A percentile compares a stretch with the other conserved stretches of the same genome.
These are phyloP conservation scores for Umbelopsis ramanniana DNA, from an alignment of 192 early-diverging fungal genomes.

Conservation along the genomic window DNA sequence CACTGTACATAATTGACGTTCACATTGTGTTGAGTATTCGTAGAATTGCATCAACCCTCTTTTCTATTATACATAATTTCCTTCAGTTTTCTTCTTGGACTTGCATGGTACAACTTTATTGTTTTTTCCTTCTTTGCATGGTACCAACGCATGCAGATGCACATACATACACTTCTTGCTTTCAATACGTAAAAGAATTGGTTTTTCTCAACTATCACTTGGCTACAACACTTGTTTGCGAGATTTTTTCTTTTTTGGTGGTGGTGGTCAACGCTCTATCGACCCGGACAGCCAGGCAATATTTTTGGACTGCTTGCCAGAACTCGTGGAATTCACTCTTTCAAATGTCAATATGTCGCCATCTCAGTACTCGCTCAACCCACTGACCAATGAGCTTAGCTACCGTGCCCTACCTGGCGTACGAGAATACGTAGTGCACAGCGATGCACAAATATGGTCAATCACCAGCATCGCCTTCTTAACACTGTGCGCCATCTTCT, in stretches of 20 bases:
- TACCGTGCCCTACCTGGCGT: slow-evolving; percentile 11
- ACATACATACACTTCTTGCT: neutral
- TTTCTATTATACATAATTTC: slow-evolving; percentile 11
- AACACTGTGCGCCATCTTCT: neutral
- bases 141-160: neutral
- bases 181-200: neutral
- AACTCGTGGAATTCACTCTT: neutral
- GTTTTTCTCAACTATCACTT: neutral
- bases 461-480: neutral
- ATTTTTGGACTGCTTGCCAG: neutral
- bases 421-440: slow-evolving; percentile 15
- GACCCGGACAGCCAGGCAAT: neutral
- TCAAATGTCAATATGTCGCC: slow-evolving; percentile 5
- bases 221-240: too few species aligned
- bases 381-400: slow-evolving; percentile 4
- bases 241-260: too few species aligned
- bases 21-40: neutral
- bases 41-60: neutral
- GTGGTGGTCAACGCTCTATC: too few species aligned
- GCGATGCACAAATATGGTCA: slow-evolving; percentile 2
- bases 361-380: neutral
- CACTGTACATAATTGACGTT: neutral
- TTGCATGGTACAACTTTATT: neutral
- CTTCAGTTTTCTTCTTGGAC: neutral
- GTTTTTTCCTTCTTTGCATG: too few species aligned